phyloP scores from a whole-genome alignment of 176 grass and related monocot genomes.

The Poa annua region DNA sequence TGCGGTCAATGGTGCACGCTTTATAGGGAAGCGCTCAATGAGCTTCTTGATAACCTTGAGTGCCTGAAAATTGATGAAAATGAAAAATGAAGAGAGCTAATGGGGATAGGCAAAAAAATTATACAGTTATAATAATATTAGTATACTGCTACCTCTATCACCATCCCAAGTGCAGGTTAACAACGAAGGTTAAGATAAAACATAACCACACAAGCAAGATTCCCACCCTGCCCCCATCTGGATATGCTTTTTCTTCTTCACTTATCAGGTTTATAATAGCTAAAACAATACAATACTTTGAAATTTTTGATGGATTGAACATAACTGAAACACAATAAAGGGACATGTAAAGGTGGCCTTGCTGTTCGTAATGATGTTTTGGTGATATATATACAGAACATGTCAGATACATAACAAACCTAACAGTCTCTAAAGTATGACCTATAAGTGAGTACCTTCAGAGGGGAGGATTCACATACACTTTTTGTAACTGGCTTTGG shows the following conservation, averaged over 20 bases:
- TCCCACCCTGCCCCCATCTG: too few species aligned
- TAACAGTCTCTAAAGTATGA: neutral
- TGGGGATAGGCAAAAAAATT: neutral
- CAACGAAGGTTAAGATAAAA: neutral
- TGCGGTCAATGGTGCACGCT: conserved; percentile 76
- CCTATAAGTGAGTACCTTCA: neutral
- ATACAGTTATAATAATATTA: neutral
- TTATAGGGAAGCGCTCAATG: conserved; percentile 75
- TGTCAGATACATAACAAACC: neutral
- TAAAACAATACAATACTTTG: neutral
- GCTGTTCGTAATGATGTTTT: neutral
- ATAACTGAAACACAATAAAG: neutral
- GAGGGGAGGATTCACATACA: neutral
- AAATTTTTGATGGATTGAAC: neutral
- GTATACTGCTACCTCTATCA: neutral
- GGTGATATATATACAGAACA: neutral
- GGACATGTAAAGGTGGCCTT: neutral
- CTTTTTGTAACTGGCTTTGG: neutral
- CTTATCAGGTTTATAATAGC: neutral
- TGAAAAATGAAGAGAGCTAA: conserved; percentile 7
- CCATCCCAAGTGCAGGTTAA: neutral
- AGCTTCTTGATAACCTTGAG: conserved; percentile 88
- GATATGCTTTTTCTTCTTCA: neutral
- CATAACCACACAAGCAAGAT: neutral
- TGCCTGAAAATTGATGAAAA: conserved; percentile 51